A percentile compares a stretch with the other conserved stretches of the same genome.
These are phyloP conservation scores for Lentinus tigrinus DNA, from an alignment of 768 basidiomycete genomes.

Conservation along the genomic window DNA sequence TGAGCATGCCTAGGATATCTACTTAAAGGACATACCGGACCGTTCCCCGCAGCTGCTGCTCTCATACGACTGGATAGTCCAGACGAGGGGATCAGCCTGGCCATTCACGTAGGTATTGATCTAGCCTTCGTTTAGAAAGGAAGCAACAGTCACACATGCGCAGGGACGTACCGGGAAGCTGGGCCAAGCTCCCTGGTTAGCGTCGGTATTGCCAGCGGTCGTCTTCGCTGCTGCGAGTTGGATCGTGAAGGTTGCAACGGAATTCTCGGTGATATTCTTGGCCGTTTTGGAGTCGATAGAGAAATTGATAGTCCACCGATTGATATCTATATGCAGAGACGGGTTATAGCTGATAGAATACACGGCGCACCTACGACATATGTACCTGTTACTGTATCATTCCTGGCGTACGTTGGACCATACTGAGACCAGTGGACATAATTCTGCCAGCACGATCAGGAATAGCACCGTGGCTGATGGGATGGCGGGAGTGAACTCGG, in stretches of 20 bases:
- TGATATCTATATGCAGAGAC: conserved; percentile 7
- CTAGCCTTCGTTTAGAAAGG: background rate
- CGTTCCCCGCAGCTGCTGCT: conserved; percentile 30
- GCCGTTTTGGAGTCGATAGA: conserved; percentile 10
- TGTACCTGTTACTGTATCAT: conserved; percentile 23
- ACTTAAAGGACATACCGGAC: conserved; percentile 17
- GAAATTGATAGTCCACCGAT: conserved; percentile 30
- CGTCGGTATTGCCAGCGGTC: conserved; percentile 29
- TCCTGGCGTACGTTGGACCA: conserved; percentile 26
- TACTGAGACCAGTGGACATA: conserved; percentile 30
- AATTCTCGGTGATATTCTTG: background rate
- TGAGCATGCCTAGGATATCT: background rate
- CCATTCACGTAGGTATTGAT: conserved; percentile 19
- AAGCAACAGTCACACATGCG: background rate
- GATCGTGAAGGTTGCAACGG: conserved; percentile 26
- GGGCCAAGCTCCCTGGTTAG: conserved; percentile 4
- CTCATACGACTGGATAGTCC: conserved; percentile 20
- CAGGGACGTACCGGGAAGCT: conserved; percentile 18
- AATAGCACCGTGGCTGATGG: background rate
- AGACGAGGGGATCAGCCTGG: conserved; percentile 6
- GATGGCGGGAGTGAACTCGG: background rate
- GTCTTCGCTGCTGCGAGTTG: conserved; percentile 29
- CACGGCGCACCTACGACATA: no score
- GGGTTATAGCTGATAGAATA: no score
- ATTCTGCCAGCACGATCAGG: conserved; percentile 14